Percentiles rank a stretch among this genome's conserved stretches.
These are phyloP conservation scores for Backusella westeae DNA, from an alignment of 192 early-diverging fungal species.

Conservation along the genomic window DNA sequence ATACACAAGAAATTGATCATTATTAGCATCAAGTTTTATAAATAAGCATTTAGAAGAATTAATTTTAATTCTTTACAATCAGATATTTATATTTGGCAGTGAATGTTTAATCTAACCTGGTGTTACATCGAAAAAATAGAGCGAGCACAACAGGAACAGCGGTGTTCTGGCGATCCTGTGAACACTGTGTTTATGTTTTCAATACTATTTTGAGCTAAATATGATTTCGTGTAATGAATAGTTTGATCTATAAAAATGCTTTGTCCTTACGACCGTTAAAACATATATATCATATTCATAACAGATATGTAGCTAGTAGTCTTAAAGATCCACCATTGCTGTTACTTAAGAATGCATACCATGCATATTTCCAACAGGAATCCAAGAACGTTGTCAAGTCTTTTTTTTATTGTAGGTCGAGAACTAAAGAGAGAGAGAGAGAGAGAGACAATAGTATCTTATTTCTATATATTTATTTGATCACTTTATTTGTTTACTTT, in stretches of 20 bases:
- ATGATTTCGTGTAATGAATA: neutral
- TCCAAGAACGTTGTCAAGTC: neutral
- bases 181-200: neutral
- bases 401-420: neutral
- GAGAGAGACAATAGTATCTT: too few relatives aligned
- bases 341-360: neutral
- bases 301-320: neutral
- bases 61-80: neutral
- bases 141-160: neutral
- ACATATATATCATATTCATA: neutral
- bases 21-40: too few relatives aligned
- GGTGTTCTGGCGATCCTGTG: neutral
- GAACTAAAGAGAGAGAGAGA: too few relatives aligned
- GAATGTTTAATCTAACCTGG: neutral
- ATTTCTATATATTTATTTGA: neutral
- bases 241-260: neutral
- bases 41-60: too few relatives aligned
- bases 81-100: neutral
- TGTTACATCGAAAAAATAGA: neutral
- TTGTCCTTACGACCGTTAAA: neutral
- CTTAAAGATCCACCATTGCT: neutral
- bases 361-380: neutral
- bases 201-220: neutral
- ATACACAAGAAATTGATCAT: neutral
- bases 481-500: neutral